Conservation (phyloP, 1,284 basidiomycete species). For the Ganoderma lucidum region DNA sequence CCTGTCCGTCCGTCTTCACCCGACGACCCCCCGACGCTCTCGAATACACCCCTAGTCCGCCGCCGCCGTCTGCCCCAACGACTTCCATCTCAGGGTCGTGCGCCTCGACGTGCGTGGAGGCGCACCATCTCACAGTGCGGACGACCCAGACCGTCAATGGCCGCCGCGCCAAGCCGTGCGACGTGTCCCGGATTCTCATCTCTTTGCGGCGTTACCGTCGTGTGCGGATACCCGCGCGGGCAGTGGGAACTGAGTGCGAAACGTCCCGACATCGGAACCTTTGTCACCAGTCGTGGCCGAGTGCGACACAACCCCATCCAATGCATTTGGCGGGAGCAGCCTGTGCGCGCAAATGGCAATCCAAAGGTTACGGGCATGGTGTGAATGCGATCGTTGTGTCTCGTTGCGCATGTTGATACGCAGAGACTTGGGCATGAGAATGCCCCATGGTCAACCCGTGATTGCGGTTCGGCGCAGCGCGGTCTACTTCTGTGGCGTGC, state of each 20-base stretch:
- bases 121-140: constrained; percentile 10
- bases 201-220: constrained; percentile 15
- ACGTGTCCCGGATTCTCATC: constrained; percentile 10
- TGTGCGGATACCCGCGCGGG: constrained; percentile 11
- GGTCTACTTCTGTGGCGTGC: background rate
- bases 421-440: background rate
- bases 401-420: background rate
- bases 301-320: constrained; percentile 1
- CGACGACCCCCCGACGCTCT: background rate
- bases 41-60: background rate
- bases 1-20: background rate
- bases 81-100: constrained; percentile 9
- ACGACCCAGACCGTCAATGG: background rate
- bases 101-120: constrained; percentile 3
- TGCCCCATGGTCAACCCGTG: background rate
- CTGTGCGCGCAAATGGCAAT: constrained; percentile 13
- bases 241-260: background rate
- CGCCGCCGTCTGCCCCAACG: background rate
- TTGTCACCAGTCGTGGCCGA: background rate
- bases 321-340: constrained; percentile 9
- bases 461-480: background rate
- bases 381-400: constrained; percentile 1
- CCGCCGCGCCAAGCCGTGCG: constrained; percentile 8
- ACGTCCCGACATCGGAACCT: background rate
- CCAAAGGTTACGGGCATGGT: constrained; percentile 3